Base-by-base conservation (phyloP, 495 filamentous ascomycete species). In the Daldinia loculata region DNA sequence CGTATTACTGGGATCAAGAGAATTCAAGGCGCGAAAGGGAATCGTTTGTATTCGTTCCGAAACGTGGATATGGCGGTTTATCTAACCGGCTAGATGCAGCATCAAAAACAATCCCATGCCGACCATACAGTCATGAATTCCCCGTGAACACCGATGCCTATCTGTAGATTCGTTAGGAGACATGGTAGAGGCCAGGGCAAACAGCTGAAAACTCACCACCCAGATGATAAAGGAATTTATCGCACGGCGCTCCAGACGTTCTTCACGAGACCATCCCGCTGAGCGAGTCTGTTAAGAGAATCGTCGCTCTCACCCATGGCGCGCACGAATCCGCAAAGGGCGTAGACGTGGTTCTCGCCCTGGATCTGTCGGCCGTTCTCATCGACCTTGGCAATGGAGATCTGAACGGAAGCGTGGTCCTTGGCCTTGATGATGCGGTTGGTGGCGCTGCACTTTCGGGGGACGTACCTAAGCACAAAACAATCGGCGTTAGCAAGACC, bases 361-460 rank as follows among this genome's bases (percentile, higher is more conserved):
- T 93, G 95, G 87, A 98, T 93, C 74, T 83, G 82, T 76, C 94
- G 92, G 74, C 95, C 95, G 85, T 92, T 94, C 88, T 99, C 95
- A 83, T 98, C 95, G 74, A 99, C 93, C 63, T 67, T 75, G 48
- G 74, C 75, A 24, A 77, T 72, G 29, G 90, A 91, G 82, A 97
- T 91, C 86, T 97, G 92, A 75, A 94, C 94, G 61, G 91, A 94
- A 75, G 92, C 93, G 87, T 96, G 93, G 85, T 96, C 95, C 85
- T 98, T 97, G 86, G 95, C 92, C 88, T 97, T 97, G 90, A 98
- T 97, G 89, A 98, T 97, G 84, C 92, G 90, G 91, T 92, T 92
- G 83, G 92, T 95, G 78, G 92, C 93, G 82, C 88, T 91, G 91
- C 93, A 95, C 89, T 95, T 99, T 88, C 95, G 93, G 83, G 96